A percentile compares a stretch with the other conserved stretches of the same genome.
Evolutionary conservation across 768 basidiomycete species (phyloP).

Genomic region (Suillus ampliporus): DNA sequence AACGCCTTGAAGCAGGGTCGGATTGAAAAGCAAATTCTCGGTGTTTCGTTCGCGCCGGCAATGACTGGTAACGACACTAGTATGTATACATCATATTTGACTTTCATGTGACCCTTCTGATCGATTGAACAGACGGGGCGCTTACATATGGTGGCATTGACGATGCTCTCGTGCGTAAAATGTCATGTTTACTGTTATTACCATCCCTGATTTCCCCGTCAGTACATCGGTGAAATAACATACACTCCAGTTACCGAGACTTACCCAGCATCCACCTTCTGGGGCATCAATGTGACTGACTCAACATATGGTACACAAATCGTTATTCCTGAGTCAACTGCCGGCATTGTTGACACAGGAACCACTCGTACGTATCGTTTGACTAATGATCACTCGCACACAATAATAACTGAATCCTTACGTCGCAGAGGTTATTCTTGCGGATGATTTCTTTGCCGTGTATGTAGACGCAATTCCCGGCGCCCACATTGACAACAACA

Average conservation of each 20-base stretch:
- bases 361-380: constrained; percentile 24
- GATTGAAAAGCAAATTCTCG: constrained; percentile 22
- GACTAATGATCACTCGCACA: too few relatives aligned
- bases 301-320: constrained; percentile 18
- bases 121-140: constrained; percentile 23
- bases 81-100: background rate
- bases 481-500: constrained; percentile 7
- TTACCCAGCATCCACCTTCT: constrained; percentile 27
- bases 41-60: constrained; percentile 29
- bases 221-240: constrained; percentile 28
- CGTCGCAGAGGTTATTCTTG: constrained; percentile 26
- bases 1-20: constrained; percentile 28
- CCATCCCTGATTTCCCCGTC: background rate
- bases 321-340: constrained; percentile 24
- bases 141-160: constrained; percentile 32
- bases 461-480: constrained; percentile 24
- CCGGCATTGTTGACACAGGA: constrained; percentile 36
- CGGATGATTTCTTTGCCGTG: constrained; percentile 21
- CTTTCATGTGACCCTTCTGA: background rate
- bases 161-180: constrained; percentile 18
- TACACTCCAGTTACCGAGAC: constrained; percentile 35
- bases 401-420: background rate
- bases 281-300: constrained; percentile 36
- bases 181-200: background rate
- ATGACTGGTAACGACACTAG: constrained; percentile 21